Percentiles rank a stretch among this genome's conserved stretches.
These are phyloP conservation scores for Pythium rishiriense DNA, from an alignment of 352 stramenopile genomes.

Conservation along the genomic window DNA sequence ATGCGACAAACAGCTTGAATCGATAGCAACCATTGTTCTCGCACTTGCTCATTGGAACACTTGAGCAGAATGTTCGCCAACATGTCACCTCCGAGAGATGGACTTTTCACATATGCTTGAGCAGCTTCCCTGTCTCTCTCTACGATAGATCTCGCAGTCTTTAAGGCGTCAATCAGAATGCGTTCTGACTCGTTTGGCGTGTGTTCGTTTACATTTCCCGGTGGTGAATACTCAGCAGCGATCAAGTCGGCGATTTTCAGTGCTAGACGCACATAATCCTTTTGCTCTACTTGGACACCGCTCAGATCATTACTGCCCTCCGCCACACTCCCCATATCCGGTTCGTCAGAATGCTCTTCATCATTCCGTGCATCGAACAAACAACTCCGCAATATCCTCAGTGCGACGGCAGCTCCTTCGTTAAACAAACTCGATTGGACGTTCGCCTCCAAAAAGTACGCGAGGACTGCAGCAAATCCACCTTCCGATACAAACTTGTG, in stretches of 20 bases:
- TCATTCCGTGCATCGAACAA: conserved; percentile 49
- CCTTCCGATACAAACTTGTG: conserved; percentile 70
- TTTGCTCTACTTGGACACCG: conserved; percentile 39
- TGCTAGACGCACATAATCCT: conserved; percentile 71
- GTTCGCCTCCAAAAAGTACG: conserved; percentile 77
- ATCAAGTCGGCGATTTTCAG: conserved; percentile 80
- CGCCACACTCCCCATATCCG: conserved; percentile 2
- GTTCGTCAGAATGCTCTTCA: conserved; percentile 29
- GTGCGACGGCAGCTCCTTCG: conserved; percentile 77
- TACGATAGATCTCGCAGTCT: conserved; percentile 82
- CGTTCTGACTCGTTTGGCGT: conserved; percentile 51
- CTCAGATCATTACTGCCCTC: conserved; percentile 14
- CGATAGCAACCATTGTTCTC: conserved; percentile 83
- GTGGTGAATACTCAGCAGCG: conserved; percentile 62
- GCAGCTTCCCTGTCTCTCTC: conserved; percentile 62
- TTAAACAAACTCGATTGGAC: conserved; percentile 78
- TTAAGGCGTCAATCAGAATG: conserved; percentile 83
- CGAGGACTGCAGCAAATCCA: conserved; percentile 81
- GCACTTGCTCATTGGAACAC: conserved; percentile 72
- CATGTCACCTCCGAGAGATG: conserved; percentile 34
- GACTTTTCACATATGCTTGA: conserved; percentile 60
- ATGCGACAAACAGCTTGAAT: conserved; percentile 71
- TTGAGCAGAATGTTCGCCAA: conserved; percentile 64
- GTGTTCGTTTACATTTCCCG: conserved; percentile 34
- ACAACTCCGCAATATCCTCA: conserved; percentile 85